These are phyloP conservation scores for Anthracocystis panici-leucophaei DNA, from an alignment of 1,284 basidiomycete genomes.

Conservation along the genomic window DNA sequence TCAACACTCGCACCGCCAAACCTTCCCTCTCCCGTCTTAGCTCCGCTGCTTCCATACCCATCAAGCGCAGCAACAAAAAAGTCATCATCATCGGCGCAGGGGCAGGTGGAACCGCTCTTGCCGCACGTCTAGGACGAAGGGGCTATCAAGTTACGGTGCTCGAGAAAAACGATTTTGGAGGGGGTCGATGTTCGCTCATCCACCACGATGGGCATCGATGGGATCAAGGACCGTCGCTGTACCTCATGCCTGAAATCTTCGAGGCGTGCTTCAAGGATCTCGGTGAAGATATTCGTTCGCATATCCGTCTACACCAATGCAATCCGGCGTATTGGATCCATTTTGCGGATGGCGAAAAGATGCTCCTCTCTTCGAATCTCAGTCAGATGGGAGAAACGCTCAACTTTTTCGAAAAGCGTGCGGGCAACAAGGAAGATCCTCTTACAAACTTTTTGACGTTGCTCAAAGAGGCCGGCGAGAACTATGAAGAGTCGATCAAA, in stretches of 20 bases:
- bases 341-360: conserved; percentile 61
- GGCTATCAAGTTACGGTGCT: conserved; percentile 72
- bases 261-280: conserved; percentile 72
- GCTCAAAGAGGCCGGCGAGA: conserved; percentile 70
- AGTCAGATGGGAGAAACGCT: conserved; percentile 71
- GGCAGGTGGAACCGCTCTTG: conserved; percentile 72
- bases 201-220: conserved; percentile 72
- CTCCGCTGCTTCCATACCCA: conserved; percentile 9
- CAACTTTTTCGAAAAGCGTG: conserved; percentile 72
- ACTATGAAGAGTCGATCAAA: conserved; percentile 71
- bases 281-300: conserved; percentile 71
- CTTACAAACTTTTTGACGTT: conserved; percentile 69
- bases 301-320: conserved; percentile 70
- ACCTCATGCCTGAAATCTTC: conserved; percentile 73
- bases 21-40: conserved; percentile 24
- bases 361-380: conserved; percentile 72
- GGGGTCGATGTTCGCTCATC: conserved; percentile 73
- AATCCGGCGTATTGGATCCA: conserved; percentile 63
- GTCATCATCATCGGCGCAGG: conserved; percentile 71
- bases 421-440: conserved; percentile 69
- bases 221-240: conserved; percentile 72
- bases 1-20: conserved; percentile 1
- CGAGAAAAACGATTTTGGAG: conserved; percentile 69
- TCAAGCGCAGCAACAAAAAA: conserved; percentile 38
- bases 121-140: conserved; percentile 71